Conservation (phyloP, 2,329 filamentous ascomycete species). For the Orbilia ellipsospora region DNA sequence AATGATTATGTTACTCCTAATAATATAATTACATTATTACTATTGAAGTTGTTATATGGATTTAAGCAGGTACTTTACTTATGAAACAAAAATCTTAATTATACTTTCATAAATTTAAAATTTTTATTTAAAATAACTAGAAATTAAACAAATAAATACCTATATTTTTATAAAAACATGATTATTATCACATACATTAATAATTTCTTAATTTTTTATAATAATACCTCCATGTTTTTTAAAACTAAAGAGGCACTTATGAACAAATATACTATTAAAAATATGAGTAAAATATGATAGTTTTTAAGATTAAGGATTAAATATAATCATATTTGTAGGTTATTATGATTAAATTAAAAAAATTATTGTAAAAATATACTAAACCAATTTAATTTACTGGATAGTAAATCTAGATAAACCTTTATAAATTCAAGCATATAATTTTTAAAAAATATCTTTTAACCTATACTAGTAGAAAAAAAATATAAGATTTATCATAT, state of each 20-base stretch:
- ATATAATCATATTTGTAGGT: no score
- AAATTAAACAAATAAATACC: no score
- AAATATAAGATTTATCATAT: no score
- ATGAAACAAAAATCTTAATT: no score
- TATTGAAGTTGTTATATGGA: background rate
- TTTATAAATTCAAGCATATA: no score
- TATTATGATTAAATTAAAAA: no score
- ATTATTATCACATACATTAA: background rate
- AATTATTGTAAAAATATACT: constrained; percentile 2
- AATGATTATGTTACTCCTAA: background rate
- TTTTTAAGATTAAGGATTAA: no score
- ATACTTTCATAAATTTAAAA: constrained; percentile 1
- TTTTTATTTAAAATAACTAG: background rate
- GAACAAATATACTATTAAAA: no score
- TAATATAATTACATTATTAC: background rate
- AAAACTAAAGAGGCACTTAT: background rate
- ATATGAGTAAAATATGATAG: no score
- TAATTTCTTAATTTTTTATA: background rate
- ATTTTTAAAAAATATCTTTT: background rate
- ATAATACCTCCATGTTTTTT: constrained; percentile 3
- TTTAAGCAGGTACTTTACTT: background rate
- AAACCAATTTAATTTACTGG: no score
- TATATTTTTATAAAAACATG: background rate
- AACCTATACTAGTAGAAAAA: background rate
- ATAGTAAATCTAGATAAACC: no score